These are phyloP conservation scores for Podaxis rugospora DNA, from an alignment of 768 basidiomycete species.

Conservation along the genomic window DNA sequence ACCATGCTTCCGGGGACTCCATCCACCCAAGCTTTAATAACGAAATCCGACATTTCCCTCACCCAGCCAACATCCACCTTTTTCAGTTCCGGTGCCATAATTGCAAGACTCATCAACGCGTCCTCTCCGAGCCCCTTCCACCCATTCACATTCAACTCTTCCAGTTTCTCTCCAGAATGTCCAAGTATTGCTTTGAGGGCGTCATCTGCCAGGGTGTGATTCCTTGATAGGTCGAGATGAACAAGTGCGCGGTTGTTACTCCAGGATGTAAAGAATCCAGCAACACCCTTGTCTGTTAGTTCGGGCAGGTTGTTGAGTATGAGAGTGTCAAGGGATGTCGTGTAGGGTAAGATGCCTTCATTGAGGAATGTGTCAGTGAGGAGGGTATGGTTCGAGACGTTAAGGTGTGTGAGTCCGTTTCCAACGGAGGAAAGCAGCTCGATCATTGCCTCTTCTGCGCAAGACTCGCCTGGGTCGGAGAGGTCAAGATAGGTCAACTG, in stretches of 20 bases:
- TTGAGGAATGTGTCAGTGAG: conserved; percentile 59
- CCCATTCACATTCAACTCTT: conserved; percentile 69
- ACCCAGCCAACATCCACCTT: conserved; percentile 85
- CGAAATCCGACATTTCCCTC: conserved; percentile 76
- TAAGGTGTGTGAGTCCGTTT: conserved; percentile 48
- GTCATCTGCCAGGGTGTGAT: conserved; percentile 42
- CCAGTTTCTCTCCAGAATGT: conserved; percentile 61
- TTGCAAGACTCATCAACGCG: conserved; percentile 28
- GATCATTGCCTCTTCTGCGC: conserved; percentile 53
- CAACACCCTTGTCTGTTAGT: conserved; percentile 69
- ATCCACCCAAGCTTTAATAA: conserved; percentile 64
- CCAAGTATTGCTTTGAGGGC: conserved; percentile 60
- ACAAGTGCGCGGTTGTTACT: conserved; percentile 42
- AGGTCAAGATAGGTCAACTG: conserved; percentile 56
- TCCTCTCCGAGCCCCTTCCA: conserved; percentile 61
- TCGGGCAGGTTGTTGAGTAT: conserved; percentile 49
- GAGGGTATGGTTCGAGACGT: conserved; percentile 65
- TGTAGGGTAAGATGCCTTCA: conserved; percentile 52
- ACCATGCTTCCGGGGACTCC: conserved; percentile 16
- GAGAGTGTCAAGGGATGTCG: conserved; percentile 45
- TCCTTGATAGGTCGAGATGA: conserved; percentile 59
- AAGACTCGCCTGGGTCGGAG: conserved; percentile 51
- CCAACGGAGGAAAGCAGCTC: conserved; percentile 55
- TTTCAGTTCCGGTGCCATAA: conserved; percentile 36
- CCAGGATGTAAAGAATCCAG: conserved; percentile 64